These are phyloP conservation scores for Leptographium lundbergii DNA, from an alignment of 2,329 filamentous ascomycete genomes.

Conservation along the genomic window DNA sequence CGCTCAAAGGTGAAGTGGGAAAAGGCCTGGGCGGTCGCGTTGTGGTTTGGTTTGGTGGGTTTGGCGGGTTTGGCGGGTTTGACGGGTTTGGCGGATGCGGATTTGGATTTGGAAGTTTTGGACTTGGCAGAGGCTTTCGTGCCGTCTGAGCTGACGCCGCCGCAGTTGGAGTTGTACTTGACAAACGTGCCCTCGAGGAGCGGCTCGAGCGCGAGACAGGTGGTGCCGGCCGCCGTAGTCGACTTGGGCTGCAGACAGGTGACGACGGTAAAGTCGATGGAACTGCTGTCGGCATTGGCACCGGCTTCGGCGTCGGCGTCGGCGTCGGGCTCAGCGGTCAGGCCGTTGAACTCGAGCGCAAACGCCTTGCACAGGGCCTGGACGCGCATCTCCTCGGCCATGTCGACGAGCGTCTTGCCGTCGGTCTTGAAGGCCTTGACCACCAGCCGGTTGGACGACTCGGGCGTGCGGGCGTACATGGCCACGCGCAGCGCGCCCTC, in stretches of 20 bases:
- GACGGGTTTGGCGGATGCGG: too few relatives aligned
- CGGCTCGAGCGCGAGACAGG: slow-evolving; percentile 23
- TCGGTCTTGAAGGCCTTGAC: slow-evolving; percentile 21
- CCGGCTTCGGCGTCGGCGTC: too few relatives aligned
- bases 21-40: slow-evolving; percentile 23
- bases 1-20: slow-evolving; percentile 30
- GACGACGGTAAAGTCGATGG: slow-evolving; percentile 22
- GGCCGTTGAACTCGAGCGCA: slow-evolving; percentile 25
- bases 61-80: slow-evolving; percentile 13
- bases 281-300: slow-evolving; percentile 8
- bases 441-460: slow-evolving; percentile 19
- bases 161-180: slow-evolving; percentile 26
- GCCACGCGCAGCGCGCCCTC: slow-evolving; percentile 21
- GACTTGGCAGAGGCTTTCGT: too few relatives aligned
- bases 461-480: slow-evolving; percentile 21
- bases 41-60: neutral
- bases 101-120: too few relatives aligned
- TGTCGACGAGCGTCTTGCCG: slow-evolving; percentile 16
- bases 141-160: slow-evolving; percentile 19
- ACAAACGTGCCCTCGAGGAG: slow-evolving; percentile 22
- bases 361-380: slow-evolving; percentile 27
- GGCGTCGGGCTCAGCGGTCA: slow-evolving; percentile 10
- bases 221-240: too few relatives aligned
- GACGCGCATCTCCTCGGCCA: slow-evolving; percentile 25
- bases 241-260: slow-evolving; percentile 16